Evolutionary conservation across 805 yeast species (phyloP), one percentile per base, ranked within the genome.

Genomic region (Debaryomyces maramus): DNA sequence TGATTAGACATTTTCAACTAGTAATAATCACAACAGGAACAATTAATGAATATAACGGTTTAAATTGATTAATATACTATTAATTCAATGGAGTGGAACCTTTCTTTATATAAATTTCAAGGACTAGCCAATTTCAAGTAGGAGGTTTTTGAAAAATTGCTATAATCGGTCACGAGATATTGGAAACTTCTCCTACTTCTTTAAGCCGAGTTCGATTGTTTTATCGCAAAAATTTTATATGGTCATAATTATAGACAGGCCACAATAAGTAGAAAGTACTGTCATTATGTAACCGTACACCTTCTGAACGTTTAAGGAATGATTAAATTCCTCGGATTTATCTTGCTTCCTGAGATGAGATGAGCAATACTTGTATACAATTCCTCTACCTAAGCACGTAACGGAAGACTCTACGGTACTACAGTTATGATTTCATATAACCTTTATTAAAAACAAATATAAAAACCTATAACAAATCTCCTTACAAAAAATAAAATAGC

Each of bases 401-500:
- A n/a, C n/a, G n/a, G n/a, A n/a, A n/a, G n/a, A n/a, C n/a, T n/a
- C n/a, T n/a, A n/a, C n/a, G n/a, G n/a, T n/a, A n/a, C 28, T 32
- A n/a, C 22, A 4, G 11, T n/a, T 18, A n/a, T 7, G 11, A 16
- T 15, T 14, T 30, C 17, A 10, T 9, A 14, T 34, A 15, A 14
- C 28, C 36, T 21, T n/a, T 24, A 34, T 34, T 23, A n/a, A 17
- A 14, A 34, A 14, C 35, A 19, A 10, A 29, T 19, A 20, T 34
- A 19, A 17, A 16, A 34, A 20, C 30, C 29, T 11, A 32, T 32
- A 32, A 32, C 10, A 17, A 32, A 17, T 19, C 26, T 21, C 18
- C 23, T 17, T 14, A 4, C 8, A 4, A 14, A 19, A n/a, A 6
- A 27, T n/a, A 35, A 26, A n/a, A n/a, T n/a, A 17, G 26, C 13